Evolutionary conservation across 1,284 basidiomycete species (phyloP), one percentile per base, ranked within the genome.

Genomic region (Ceratobasidium sp.): DNA sequence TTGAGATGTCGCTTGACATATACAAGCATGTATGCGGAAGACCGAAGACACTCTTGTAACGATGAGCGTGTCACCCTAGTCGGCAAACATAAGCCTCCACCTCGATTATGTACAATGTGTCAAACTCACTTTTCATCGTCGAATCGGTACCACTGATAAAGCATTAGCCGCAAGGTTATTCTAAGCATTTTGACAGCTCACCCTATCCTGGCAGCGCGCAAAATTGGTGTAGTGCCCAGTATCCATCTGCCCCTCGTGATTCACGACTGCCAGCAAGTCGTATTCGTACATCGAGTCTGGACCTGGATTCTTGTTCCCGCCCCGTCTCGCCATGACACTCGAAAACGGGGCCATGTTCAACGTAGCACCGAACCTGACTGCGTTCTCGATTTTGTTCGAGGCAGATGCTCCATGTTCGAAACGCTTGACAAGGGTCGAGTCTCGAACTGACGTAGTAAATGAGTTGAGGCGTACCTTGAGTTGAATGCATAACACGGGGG

Each of bases 151-250:
- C 96, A 98, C 92, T 96, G 83, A 81, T 79, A 77, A 79, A 20
- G 81, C 83, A 81, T 81, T 30, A 82, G 44, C 18, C 33, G 4
- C 48, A 18, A 38, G 67, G 64, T 73, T 70, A 46, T 79, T 77
- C 38, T 59, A 50, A 68, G 41, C 27, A 38, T 33, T 23, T 54
- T 33, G 33, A 60, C 66, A 79, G 55, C 90, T 65, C 78, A 93
- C 93, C 88, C 93, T 90, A 80, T 94, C 90, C 78, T 91, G 88
- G 81, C 90, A 93, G 41, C 93, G 89, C 33, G 93, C 92, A 82
- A 89, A 96, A 83, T 93, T 95, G 38, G 93, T 95, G 84, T 98
- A 98, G 83, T 98, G 97, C 0, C 97, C 97, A 78, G 96, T 98
- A 84, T 97, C 93, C 82, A 99, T 91, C 83, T 94, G 93, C 10